Evolutionary conservation across 2,329 filamentous ascomycete species (phyloP).

Genomic region (Alternaria postmessia): DNA sequence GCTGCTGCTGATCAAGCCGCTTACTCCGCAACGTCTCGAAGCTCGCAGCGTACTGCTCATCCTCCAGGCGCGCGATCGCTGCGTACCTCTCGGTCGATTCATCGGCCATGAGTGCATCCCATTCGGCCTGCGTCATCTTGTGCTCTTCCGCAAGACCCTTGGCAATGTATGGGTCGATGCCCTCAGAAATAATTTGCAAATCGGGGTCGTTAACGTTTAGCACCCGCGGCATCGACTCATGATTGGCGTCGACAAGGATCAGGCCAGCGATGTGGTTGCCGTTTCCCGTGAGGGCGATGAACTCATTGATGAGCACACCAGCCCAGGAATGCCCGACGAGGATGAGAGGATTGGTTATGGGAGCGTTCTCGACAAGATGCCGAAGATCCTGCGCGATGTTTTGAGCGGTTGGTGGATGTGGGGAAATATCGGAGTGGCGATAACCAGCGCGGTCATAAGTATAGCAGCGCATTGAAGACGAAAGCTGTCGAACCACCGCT

Average conservation of each 20-base stretch:
- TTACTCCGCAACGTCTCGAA: constrained; percentile 43
- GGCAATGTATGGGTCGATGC: too few species aligned
- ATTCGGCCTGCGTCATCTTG: constrained; percentile 27
- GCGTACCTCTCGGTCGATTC: constrained; percentile 24
- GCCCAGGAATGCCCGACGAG: constrained; percentile 33
- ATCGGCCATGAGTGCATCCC: constrained; percentile 22
- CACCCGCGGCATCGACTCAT: constrained; percentile 22
- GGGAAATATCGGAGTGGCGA: constrained; percentile 23
- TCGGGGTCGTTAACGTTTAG: constrained; percentile 21
- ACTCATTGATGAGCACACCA: constrained; percentile 26
- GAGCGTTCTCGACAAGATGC: constrained; percentile 22
- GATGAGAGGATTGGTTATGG: constrained; percentile 26
- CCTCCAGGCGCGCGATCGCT: constrained; percentile 19
- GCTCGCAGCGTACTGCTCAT: constrained; percentile 23
- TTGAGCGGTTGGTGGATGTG: constrained; percentile 23
- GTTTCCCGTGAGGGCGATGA: constrained; percentile 21
- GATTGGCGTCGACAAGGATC: constrained; percentile 31
- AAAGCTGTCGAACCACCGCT: constrained; percentile 22
- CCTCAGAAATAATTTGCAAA: constrained; percentile 1
- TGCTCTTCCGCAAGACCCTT: constrained; percentile 19
- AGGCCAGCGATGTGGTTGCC: constrained; percentile 25
- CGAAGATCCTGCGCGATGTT: constrained; percentile 25
- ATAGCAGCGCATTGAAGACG: constrained; percentile 23
- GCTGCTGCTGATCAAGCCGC: constrained; percentile 19
- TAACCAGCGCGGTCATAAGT: constrained; percentile 32